phyloP scores from a whole-genome alignment of 129 eudicot genomes.

The Centaurea solstitialis region DNA sequence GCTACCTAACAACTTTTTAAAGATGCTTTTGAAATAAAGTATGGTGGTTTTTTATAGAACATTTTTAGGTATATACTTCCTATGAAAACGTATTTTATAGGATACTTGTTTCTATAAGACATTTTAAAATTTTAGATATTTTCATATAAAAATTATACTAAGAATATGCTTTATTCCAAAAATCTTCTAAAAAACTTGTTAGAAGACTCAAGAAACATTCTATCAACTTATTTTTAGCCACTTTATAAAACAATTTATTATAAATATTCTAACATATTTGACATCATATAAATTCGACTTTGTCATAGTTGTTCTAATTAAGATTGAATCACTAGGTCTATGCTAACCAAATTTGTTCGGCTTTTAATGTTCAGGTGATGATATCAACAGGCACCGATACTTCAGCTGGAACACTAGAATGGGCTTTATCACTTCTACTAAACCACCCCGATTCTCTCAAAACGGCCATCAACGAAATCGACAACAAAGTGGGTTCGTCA shows the following conservation, averaged over 20 bases:
- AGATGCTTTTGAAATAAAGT: neutral
- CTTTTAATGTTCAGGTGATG: constrained; percentile 21
- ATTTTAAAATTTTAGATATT: no score
- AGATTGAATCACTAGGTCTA: neutral
- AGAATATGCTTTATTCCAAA: no score
- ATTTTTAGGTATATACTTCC: neutral
- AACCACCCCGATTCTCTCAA: constrained; percentile 42
- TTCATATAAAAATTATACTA: neutral
- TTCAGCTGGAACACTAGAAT: constrained; percentile 46
- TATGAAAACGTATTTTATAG: neutral
- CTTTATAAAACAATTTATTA: neutral
- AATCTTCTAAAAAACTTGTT: neutral
- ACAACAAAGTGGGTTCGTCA: constrained; percentile 29
- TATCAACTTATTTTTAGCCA: neutral
- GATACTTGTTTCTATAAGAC: no score
- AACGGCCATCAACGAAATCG: constrained; percentile 38
- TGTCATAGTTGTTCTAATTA: no score
- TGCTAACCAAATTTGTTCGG: no score
- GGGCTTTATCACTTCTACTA: constrained; percentile 51
- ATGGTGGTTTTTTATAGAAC: neutral
- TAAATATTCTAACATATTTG: neutral
- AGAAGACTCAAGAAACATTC: neutral
- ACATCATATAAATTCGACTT: neutral
- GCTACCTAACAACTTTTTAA: neutral
- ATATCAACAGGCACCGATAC: constrained; percentile 46